Evolutionary conservation across 345 rosid genomes (phyloP), one percentile per base, ranked within the genome.

Genomic region (Arabidopsis thaliana): DNA sequence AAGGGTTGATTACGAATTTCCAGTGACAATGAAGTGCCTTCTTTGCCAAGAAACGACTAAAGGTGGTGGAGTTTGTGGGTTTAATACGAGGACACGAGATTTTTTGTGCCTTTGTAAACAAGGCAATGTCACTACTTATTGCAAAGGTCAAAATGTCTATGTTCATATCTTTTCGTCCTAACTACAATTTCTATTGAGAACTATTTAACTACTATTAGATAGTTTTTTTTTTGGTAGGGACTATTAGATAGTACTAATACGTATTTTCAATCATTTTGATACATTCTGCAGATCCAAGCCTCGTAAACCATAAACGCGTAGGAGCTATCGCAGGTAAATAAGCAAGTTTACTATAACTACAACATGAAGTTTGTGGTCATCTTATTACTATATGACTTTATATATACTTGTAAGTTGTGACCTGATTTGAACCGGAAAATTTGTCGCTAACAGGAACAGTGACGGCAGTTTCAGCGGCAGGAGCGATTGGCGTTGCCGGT

Each of bases 41-140:
- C 88, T 85, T 80, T 92, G 99, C 46, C 91, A 89, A 80, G 99
- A 95, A 46, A 84, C 86, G 65, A 72, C 79, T 37, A 91, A 89
- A 77, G 92, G 97, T 8, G 88, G 80, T 1, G 97, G 96, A 12
- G 77, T 86, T 36, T 94, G 97, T 58, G 98, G 95, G 32, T 94
- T 88, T 53, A 82, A 91, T 41, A 74, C 85, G 0, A 67, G 59
- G 60, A 87, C 93, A 2, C 89, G 82, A 68, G 75, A 61, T 50
- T 94, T 94, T 78, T 48, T 76, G 80, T 94, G 98, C 51, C 80
- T 89, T 1, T 94, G 98, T 25, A 59, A 77, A 2, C 77, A 81
- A 37, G 82, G 89, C 69, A 91, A 94, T 71, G 83, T 70, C 69
- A 91, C 98, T 14, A 82, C 89, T 59, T 82, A 66, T 49, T 91